Base-by-base conservation (phyloP, 2,329 filamentous ascomycete genomes). In the Raffaelea arxii region DNA sequence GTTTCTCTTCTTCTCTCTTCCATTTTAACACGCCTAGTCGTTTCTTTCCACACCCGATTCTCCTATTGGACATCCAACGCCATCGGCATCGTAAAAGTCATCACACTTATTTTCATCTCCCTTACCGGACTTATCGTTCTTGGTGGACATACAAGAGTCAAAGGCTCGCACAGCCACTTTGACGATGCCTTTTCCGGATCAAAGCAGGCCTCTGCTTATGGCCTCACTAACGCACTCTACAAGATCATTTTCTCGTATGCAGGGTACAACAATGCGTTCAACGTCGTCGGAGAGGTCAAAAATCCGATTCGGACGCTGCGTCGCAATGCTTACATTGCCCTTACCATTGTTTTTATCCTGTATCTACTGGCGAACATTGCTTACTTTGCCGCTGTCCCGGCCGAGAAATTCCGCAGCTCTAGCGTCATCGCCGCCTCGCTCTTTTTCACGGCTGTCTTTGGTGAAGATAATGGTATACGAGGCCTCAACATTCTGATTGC, bases 281-380 rank as follows among this genome's bases (percentile, higher is more conserved):
- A 77, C 44, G 64, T 81, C 3, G 72, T 78, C 25, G 78, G 78
- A 49, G 77, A 81, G 58, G 68, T 78, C 53, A 72, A 71, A 69
- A 76, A 80, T 50, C 78, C 78, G 0, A 65, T 80, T 44, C 72
- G 68, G 47, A 74, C 71, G 2, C 63, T 82, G 36, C 71, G 70
- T 24, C 71, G 59, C 54, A 69, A 70, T 49, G 73, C 67, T 3
- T 67, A 71, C 5, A 52, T 72, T 1, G 72, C 75, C 0, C 62
- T 81, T 4, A 37, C 67, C 1, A 59, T 75, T 4, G 74, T 79
- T 1, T 64, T 72, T 1, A 52, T 71, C 2, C 62, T 81, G 0
- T 81, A 80, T 58, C 66, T 78, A 11, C 57, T 81, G 1, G 74
- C 70, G 44, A 81, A 81, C 45, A 63, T 81, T 24, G 78, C 77